Base-by-base conservation (phyloP, 495 filamentous ascomycete genomes). In the Penicillium atrosanguineum region DNA sequence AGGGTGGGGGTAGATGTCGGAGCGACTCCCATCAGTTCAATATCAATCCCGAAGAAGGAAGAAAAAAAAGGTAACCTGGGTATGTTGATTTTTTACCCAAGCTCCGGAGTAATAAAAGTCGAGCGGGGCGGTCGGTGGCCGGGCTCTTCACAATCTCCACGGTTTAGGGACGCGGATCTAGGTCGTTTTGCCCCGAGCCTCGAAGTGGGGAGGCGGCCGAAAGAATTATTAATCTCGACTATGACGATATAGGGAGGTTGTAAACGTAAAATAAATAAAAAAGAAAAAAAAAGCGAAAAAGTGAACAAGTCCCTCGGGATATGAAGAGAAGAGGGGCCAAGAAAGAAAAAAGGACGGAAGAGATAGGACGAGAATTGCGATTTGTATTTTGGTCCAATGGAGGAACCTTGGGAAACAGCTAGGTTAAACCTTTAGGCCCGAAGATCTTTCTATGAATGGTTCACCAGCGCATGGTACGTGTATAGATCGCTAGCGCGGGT, bases 91-190 rank as follows among this genome's bases (percentile, higher is more conserved):
- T 39, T 38, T 41, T 26, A 23, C 42, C 56, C n/a, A 49, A 54
- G 29, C 46, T 42, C 28, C 40, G 28, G 43, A 37, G 36, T 44
- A 42, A 42, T 42, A 19, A 42, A 20, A 42, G 16, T 44, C 14
- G 34, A 44, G 51, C 42, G 56, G 56, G 51, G 44, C 51, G 51
- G 56, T 59, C 56, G 51, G 51, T 59, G 51, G 37, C 42, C 50
- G 46, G 46, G 43, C 46, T 50, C 37, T 59, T 16, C 16, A 46
- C 50, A 59, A 53, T 59, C 50, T 59, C 56, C 56, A 49, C 55
- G 55, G 47, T 46, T 51, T 41, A 45, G 25, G 43, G 47, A 14
- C 36, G 23, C 23, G 29, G 39, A 53, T 59, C 51, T 54, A 55
- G 42, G 40, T 59, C 46, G 47, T 50, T 46, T 42, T 45, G 29